phyloP scores from a whole-genome alignment of 306 rosid species.

The Chamaecrista fasciculata region DNA sequence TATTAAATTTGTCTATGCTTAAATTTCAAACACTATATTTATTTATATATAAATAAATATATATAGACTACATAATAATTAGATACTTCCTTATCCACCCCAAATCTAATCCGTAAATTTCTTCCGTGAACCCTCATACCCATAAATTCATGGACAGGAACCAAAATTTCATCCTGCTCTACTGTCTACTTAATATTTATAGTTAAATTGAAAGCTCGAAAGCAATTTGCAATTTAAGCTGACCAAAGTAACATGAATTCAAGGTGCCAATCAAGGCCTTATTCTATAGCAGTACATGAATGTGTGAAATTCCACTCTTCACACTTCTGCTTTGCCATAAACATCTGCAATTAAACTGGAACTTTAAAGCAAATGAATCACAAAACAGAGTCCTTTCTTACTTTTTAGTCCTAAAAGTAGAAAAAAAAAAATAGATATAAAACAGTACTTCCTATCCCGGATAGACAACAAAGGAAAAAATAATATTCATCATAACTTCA shows the following conservation, averaged over 20 bases:
- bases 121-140: too few species aligned
- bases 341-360: neutral
- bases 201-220: too few species aligned
- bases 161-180: neutral
- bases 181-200: too few species aligned
- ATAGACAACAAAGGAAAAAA: neutral
- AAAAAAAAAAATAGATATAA: constrained; percentile 24
- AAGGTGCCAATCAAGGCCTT: constrained; percentile 10
- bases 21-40: too few species aligned
- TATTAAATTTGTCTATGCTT: too few species aligned
- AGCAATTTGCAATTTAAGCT: neutral
- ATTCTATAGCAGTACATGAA: neutral
- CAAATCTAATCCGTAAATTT: too few species aligned
- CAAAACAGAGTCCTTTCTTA: constrained; percentile 29
- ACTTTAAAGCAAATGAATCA: neutral
- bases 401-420: constrained; percentile 27
- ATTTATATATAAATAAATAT: too few species aligned
- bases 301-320: neutral
- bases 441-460: neutral
- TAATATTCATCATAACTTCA: too few species aligned
- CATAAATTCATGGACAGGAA: too few species aligned
- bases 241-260: neutral
- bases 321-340: neutral
- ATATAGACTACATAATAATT: too few species aligned
- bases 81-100: too few species aligned